Base-by-base conservation (phyloP, 1,139 yeast genomes). In the Eremothecium sinecaudum region DNA sequence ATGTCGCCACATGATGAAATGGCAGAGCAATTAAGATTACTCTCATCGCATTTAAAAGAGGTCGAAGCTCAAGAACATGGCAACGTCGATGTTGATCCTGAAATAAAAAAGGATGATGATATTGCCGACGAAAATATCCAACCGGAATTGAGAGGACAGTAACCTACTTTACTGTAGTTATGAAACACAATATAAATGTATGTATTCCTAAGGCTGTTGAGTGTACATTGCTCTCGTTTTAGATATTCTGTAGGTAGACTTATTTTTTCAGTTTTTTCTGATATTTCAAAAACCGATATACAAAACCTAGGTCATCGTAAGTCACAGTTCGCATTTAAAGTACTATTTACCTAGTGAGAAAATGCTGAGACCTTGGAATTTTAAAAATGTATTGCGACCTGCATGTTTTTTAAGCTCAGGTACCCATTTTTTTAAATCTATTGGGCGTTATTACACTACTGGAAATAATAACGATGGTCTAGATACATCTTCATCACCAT, bases 101-200 rank as follows among this genome's bases (percentile, higher is more conserved):
- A 31, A 12, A 37, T 36, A 17, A 31, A 34, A 15, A 39, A 36
- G 13, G 42, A 48, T 33, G 53, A 47, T 15, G 51, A 51, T 15
- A 45, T 49, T 16, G 43, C 51, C 1, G 59, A 53, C 31, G 60
- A 55, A 34, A 55, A 55, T 32, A 55, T 55, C 32, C 60, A 55
- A 39, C 60, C 60, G 13, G 60, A 55, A 41, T 41, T 55, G 32
- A 51, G 60, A 40, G 59, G 55, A 16, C 56, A 52, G 25, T 55
- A 34, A 43, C 10, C 7, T n/a, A n/a, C n/a, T n/a, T n/a, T n/a
- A n/a, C n/a, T n/a, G n/a, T n/a, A n/a, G n/a, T n/a, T n/a, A n/a
- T n/a, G n/a, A n/a, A n/a, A n/a, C n/a, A n/a, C n/a, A n/a, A n/a
- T n/a, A n/a, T n/a, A n/a, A n/a, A n/a, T n/a, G n/a, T n/a, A n/a